Evolutionary conservation across 805 yeast species (phyloP).

Genomic region (Phaffomyces opuntiae): DNA sequence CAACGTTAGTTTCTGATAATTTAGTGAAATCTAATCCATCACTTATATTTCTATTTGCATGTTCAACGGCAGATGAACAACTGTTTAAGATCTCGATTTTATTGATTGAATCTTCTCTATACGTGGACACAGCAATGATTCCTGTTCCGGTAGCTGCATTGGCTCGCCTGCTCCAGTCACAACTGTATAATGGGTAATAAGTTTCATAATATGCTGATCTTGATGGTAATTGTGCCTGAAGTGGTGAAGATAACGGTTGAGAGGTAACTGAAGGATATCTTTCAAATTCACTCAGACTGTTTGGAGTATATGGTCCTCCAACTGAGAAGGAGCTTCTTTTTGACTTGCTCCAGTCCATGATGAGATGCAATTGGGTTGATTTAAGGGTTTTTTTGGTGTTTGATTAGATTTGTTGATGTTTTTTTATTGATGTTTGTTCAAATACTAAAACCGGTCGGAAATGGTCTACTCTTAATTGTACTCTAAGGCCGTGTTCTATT

Average conservation of each 20-base stretch:
- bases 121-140: slow-evolving; percentile 63
- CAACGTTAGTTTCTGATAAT: slow-evolving; percentile 45
- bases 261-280: slow-evolving; percentile 8
- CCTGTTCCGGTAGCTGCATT: slow-evolving; percentile 30
- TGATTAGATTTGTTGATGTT: not conserved
- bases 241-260: slow-evolving; percentile 8
- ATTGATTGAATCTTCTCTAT: slow-evolving; percentile 71
- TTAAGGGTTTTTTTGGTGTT: not conserved
- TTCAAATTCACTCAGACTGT: slow-evolving; percentile 10
- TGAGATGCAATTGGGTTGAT: not conserved
- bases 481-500: too few species aligned
- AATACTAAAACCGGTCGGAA: too few species aligned
- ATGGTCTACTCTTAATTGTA: too few species aligned
- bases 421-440: not conserved
- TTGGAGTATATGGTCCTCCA: slow-evolving; percentile 15
- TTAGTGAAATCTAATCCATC: slow-evolving; percentile 36
- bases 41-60: slow-evolving; percentile 18
- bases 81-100: slow-evolving; percentile 48
- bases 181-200: slow-evolving; percentile 41
- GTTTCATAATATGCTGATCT: slow-evolving; percentile 39
- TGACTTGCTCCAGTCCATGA: slow-evolving; percentile 21
- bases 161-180: slow-evolving; percentile 43
- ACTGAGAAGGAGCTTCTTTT: slow-evolving; percentile 24
- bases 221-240: slow-evolving; percentile 20
- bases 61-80: slow-evolving; percentile 17